Percentiles rank a stretch among this genome's conserved stretches.
These are phyloP conservation scores for Sporothrix variecibatus DNA, from an alignment of 2,329 filamentous ascomycete species.

Conservation along the genomic window DNA sequence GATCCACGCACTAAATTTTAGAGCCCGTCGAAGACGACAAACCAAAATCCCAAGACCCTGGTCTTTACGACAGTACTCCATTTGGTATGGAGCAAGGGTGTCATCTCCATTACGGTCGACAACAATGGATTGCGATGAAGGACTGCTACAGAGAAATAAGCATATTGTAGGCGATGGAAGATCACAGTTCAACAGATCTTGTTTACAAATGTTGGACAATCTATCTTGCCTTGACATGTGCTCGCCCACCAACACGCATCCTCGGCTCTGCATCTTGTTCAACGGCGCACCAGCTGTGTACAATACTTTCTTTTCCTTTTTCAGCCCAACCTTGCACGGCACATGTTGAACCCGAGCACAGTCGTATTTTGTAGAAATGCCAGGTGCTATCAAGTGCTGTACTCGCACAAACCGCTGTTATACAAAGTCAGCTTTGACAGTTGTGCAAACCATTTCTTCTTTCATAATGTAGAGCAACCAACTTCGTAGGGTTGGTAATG, in stretches of 20 bases:
- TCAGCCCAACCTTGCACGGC: not conserved
- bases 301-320: not conserved
- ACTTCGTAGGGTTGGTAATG: not conserved
- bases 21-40: too few relatives aligned
- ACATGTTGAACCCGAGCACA: not conserved
- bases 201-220: not conserved
- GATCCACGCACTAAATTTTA: too few relatives aligned
- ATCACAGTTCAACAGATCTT: not conserved
- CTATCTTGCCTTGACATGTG: not conserved
- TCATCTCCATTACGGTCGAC: too few relatives aligned
- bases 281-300: not conserved
- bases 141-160: too few relatives aligned
- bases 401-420: not conserved
- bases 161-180: too few relatives aligned
- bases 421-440: not conserved
- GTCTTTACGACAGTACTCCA: too few relatives aligned
- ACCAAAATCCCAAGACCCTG: too few relatives aligned
- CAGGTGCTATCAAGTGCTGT: not conserved
- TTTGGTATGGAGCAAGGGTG: too few relatives aligned
- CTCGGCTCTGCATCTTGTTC: not conserved
- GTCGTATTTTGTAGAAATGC: not conserved
- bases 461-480: not conserved
- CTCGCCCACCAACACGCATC: not conserved
- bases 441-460: not conserved
- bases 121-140: too few relatives aligned